Evolutionary conservation across 257 asterid species (phyloP), one percentile per base, ranked within the genome.

Genomic region (Forsythia viridissima): DNA sequence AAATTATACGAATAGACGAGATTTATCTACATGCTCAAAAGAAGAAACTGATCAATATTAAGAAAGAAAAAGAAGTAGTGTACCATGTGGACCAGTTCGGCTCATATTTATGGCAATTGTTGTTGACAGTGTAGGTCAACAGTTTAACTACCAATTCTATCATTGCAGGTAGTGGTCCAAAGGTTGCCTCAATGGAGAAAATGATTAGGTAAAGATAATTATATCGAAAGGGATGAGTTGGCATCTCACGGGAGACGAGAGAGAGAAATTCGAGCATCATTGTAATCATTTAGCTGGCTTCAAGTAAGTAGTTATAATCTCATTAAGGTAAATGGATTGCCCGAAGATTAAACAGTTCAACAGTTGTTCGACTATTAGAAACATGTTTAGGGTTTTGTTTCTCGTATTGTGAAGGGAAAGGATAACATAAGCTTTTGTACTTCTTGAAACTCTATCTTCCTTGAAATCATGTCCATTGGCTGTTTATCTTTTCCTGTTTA

Each of bases 121-220:
- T 52, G 37, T 30, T n/a, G 69, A 68, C 46, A 46, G 38, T 41
- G 6, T 36, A 24, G 18, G 48, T 55, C 20, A 24, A 43, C 63
- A 24, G 2, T 61, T 1, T 9, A 71, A 63, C 66, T 9, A 5
- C 4, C 36, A 57, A 73, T 74, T 10, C 16, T 55, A 7, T 41
- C 55, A 77, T 40, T 87, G 84, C 90, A 94, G 97, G 98, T 93
- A 65, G 87, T 89, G 24, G 94, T 94, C 76, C 98, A 90, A 84
- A 89, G 93, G 81, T 70, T 91, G 88, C 97, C 98, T 70, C 98
- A 94, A 46, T 78, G 92, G 93, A 94, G 86, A 85, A 91, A 92
- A 76, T 90, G 86, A 91, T 42, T 66, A 21, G 37, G 69, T 63
- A 15, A 6, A 41, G 63, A 42, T 16, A 10, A 73, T 12, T 48